Base-by-base conservation (phyloP, 192 early-diverging fungal genomes). In the Coemansia sp. region DNA sequence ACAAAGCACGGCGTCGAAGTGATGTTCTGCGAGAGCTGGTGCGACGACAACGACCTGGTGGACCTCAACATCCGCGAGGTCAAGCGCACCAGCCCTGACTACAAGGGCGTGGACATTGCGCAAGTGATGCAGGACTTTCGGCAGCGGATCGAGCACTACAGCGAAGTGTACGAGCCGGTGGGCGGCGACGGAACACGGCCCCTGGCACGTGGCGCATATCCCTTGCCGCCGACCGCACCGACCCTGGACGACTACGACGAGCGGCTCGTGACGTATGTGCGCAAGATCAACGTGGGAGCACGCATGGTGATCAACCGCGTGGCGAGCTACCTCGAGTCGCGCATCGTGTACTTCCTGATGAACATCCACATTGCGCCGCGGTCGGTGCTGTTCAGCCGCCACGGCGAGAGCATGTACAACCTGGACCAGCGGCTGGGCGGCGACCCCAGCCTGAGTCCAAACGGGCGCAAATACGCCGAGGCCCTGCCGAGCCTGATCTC, bases 261-360 rank as follows among this genome's bases (percentile, higher is more conserved):
- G 61, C 77, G 83, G 57, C 71, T 84, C 14, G 65, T 90, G 25
- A 89, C 95, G 0, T 98, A 93, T 67, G 91, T 98, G 63, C 97
- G 98, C 76, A 83, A 97, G 52, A 91, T 97, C 72, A 97, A 98
- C 68, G 92, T 98, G 27, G 95, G 98, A 25, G 82, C 84, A 26
- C 87, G 89, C 64, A 91, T 97, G 35, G 88, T 95, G 52, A 92
- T 98, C 71, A 94, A 98, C 77, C 90, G 92, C 70, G 93, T 98
- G 62, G 86, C 90, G 50, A 95, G 96, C 57, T 98, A 97, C 75
- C 84, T 99, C 37, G 91, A 98, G 79, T 94, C 93, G 57, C 85
- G 96, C 38, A 94, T 99, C 61, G 95, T 98, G 16, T 98, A 98
- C 82, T 98, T 95, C 76, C 76, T 99, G 68, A 98, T 98, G 96